Base-by-base conservation (phyloP, 2,329 filamentous ascomycete genomes). In the Cercospora janseana region DNA sequence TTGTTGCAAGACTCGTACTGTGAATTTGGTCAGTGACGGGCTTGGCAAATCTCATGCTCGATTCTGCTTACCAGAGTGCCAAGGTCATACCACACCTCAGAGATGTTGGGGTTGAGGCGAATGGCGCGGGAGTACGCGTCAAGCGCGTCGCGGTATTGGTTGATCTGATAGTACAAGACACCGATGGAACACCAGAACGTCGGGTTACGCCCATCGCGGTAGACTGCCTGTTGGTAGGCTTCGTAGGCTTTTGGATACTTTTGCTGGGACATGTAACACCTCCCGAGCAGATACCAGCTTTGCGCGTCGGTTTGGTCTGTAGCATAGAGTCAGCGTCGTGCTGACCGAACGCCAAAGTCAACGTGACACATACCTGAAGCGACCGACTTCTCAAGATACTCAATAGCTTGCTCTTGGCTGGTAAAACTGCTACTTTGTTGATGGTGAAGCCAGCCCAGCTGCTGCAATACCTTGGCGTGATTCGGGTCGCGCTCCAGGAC, bases 161-260 rank as follows among this genome's bases (percentile, higher is more conserved):
- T 98, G 76, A 98, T 98, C 73, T 97, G 93, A 74, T 97, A 98
- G 71, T 98, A 98, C 52, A 98, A 79, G 12, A 98, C 93, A 69
- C 93, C 93, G 67, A 98, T 98, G 7, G 92, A 97, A 75, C 93
- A 97, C 93, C 93, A 98, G 76, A 97, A 98, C 2, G 93, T 97
- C 13, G 93, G 93, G 69, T 97, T 97, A 61, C 93, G 86, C 26
- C 93, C 93, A 68, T 98, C 93, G 50, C 93, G 89, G 68, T 98
- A 98, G 29, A 98, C 93, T 2, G 93, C 93, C 75, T 98, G 93
- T 69, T 98, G 93, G 70, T 97, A 97, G 4, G 93, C 92, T 68
- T 98, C 93, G 64, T 97, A 97, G 0, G 93, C 93, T 70, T 97
- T 97, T 64, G 92, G 92, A 64, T 97, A 97, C 70, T 97, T 97